Conservation (phyloP, 2,329 filamentous ascomycete genomes). For the Epichloe gansuensis region DNA sequence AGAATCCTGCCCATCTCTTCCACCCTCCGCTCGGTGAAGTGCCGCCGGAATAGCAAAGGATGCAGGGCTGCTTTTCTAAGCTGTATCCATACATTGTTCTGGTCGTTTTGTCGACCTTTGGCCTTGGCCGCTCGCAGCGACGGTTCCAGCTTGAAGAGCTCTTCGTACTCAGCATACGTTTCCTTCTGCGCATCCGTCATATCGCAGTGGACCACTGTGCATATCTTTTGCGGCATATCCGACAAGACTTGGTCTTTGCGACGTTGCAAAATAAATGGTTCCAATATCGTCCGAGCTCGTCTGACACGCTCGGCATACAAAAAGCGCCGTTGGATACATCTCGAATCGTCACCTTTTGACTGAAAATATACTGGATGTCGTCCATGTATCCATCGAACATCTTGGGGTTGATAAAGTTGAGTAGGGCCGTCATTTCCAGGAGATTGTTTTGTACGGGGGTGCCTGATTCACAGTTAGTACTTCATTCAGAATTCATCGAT, state of each 20-base stretch:
- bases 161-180: constrained; percentile 57
- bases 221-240: constrained; percentile 70
- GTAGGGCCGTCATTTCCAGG: constrained; percentile 76
- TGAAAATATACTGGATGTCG: constrained; percentile 77
- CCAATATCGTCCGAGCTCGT: constrained; percentile 81
- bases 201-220: constrained; percentile 67
- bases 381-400: constrained; percentile 70
- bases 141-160: constrained; percentile 52
- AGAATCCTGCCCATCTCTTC: constrained; percentile 67
- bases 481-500: background rate
- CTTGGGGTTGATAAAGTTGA: constrained; percentile 85
- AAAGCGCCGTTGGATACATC: constrained; percentile 65
- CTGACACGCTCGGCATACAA: constrained; percentile 79
- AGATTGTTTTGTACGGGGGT: constrained; percentile 93
- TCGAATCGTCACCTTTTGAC: constrained; percentile 76
- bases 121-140: constrained; percentile 39
- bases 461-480: constrained; percentile 33
- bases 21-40: constrained; percentile 65
- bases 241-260: constrained; percentile 87
- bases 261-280: constrained; percentile 85
- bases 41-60: constrained; percentile 71
- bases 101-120: constrained; percentile 36
- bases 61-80: constrained; percentile 88
- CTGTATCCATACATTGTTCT: constrained; percentile 73
- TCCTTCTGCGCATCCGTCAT: constrained; percentile 60